Evolutionary conservation across 129 eudicot species (phyloP), one percentile per base, ranked within the genome.

Genomic region (Lactuca saligna): DNA sequence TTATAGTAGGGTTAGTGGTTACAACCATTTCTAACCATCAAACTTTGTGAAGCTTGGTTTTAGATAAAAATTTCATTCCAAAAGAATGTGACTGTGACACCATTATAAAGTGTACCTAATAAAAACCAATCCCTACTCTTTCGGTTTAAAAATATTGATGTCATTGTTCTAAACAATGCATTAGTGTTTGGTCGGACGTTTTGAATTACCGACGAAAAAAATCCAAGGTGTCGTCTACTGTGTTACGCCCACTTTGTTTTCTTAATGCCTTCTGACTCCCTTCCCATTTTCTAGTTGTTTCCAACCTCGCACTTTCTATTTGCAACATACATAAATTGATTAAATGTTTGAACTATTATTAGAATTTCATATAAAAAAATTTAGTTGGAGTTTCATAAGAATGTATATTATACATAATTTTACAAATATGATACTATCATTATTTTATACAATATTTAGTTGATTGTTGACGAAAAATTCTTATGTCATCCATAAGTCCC

Each of bases 111-210:
- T 46, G 51, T 11, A 8, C 13, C 49, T 42, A 42, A 42, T 35
- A 42, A 42, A 42, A 8, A 42, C 49, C n/a, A 6, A 46, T 11
- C 5, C 12, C n/a, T 46, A 46, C 12, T 46, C 4, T 46, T 46
- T 46, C 51, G 5, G 51, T 12, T 46, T 46, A 1, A 12, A 46
- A 46, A 46, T 46, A 46, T 46, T 10, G n/a, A 69, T 55, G 11
- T 65, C 41, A 48, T 46, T 8, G 9, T 66, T 57, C 68, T 66
- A 66, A 75, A 76, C 75, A 60, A 60, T 61, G 57, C 39, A 51
- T 61, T 75, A 76, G 75, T 69, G 74, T 61, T 69, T 76, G 70
- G 80, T 69, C 72, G 66, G 78, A 64, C 77, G 58, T 60, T 59
- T 71, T 64, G 67, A 65, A 64, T 34, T 49, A 65, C 72, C 82